Conservation (phyloP, 306 rosid species). For the Glycine latifolia region DNA sequence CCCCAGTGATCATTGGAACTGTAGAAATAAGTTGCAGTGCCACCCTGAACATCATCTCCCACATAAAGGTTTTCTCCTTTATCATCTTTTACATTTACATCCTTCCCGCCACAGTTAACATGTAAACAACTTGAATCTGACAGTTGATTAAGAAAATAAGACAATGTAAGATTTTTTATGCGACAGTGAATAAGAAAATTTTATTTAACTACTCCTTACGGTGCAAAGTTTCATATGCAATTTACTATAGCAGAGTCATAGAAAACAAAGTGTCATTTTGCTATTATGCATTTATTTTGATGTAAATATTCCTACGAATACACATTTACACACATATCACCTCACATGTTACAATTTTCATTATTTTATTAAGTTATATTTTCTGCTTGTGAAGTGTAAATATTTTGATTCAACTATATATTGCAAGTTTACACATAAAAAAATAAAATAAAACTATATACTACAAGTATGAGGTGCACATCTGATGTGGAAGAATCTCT, state of each 20-base stretch:
- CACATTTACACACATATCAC: too few species aligned
- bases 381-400: too few species aligned
- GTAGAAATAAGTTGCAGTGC: constrained; percentile 26
- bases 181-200: background rate
- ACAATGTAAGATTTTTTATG: constrained; percentile 13
- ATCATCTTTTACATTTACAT: constrained; percentile 1
- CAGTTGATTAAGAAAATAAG: constrained; percentile 23
- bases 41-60: constrained; percentile 18
- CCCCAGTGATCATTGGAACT: constrained; percentile 9
- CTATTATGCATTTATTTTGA: background rate
- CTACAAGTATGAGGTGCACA: too few species aligned
- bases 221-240: background rate
- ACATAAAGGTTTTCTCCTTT: constrained; percentile 17
- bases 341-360: too few species aligned
- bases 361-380: too few species aligned
- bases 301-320: too few species aligned
- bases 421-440: too few species aligned
- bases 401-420: too few species aligned
- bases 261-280: background rate
- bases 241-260: background rate
- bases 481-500: too few species aligned
- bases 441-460: too few species aligned
- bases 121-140: constrained; percentile 10
- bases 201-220: background rate
- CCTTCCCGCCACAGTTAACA: constrained; percentile 17